Percentiles rank a stretch among this genome's conserved stretches.
phyloP scores from a whole-genome alignment of 495 filamentous ascomycete species.

The Xanthoparmelia taractica region DNA sequence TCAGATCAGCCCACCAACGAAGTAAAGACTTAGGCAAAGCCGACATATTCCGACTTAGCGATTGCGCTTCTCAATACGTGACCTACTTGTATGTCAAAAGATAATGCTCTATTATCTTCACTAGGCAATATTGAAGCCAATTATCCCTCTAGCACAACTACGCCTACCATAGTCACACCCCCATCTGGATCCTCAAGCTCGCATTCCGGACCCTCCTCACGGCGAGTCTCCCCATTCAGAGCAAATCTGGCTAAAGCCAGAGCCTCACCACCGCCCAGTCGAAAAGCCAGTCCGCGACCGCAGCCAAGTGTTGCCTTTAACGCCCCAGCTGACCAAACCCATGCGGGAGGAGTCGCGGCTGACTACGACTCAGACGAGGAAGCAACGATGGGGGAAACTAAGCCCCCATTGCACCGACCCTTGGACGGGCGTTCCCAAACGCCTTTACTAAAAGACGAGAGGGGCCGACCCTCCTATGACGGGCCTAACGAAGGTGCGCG shows the following conservation, averaged over 20 bases:
- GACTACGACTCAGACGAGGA: conserved; percentile 34
- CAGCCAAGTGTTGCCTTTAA: conserved; percentile 1
- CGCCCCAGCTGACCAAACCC: conserved; percentile 9
- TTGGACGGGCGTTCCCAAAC: conserved; percentile 46
- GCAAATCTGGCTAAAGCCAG: conserved; percentile 14
- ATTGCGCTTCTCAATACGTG: conserved; percentile 25
- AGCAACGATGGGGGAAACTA: conserved; percentile 35
- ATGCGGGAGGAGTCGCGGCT: conserved; percentile 14
- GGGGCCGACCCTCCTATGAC: conserved; percentile 37
- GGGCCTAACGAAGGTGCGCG: conserved; percentile 31
- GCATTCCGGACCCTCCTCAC: conserved; percentile 20
- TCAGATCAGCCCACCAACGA: not conserved
- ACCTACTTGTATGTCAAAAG: conserved; percentile 29
- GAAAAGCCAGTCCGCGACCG: not conserved
- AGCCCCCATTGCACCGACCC: conserved; percentile 42
- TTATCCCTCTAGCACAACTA: conserved; percentile 21
- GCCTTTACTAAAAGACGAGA: conserved; percentile 52
- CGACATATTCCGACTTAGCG: conserved; percentile 17
- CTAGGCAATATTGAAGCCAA: conserved; percentile 21
- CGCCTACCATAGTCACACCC: conserved; percentile 25
- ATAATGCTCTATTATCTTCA: conserved; percentile 15
- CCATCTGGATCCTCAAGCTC: conserved; percentile 23
- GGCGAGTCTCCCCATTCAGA: conserved; percentile 22
- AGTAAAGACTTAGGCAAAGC: not conserved
- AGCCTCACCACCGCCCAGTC: conserved; percentile 18